phyloP scores from a whole-genome alignment of 2,329 filamentous ascomycete species.

The Claviceps digitariae region DNA sequence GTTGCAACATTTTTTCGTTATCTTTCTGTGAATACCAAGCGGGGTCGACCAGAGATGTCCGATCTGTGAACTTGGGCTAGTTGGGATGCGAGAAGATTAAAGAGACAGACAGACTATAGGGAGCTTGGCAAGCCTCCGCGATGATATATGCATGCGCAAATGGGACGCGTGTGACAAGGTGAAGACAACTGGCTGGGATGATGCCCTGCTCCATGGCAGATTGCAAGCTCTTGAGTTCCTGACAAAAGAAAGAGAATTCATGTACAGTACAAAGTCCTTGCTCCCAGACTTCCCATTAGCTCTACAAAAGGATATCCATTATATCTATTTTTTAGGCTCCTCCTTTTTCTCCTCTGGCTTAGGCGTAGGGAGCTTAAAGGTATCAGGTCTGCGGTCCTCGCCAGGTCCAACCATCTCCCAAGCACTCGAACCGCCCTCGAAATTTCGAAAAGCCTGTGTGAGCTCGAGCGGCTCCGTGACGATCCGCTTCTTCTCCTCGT shows the following conservation, averaged over 20 bases:
- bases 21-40: not conserved
- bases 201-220: not conserved
- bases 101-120: not conserved
- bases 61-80: too few species aligned
- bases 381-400: slow-evolving; percentile 65
- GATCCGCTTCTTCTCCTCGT: slow-evolving; percentile 99
- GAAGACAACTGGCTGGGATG: not conserved
- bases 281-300: not conserved
- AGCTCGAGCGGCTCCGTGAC: slow-evolving; percentile 95
- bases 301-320: not conserved
- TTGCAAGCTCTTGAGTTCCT: slow-evolving; percentile 1
- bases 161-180: not conserved
- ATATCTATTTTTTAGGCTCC: slow-evolving; percentile 74
- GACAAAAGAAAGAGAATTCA: slow-evolving; percentile 4
- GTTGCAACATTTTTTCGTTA: not conserved
- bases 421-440: slow-evolving; percentile 70
- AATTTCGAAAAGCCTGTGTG: slow-evolving; percentile 97
- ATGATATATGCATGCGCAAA: not conserved
- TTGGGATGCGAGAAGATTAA: not conserved
- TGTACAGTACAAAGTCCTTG: slow-evolving; percentile 6
- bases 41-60: not conserved
- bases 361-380: slow-evolving; percentile 86
- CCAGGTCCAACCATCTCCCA: slow-evolving; percentile 58
- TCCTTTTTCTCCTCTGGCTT: slow-evolving; percentile 89
- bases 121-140: not conserved